These are phyloP conservation scores for Graphilbum ipis-grandicollis DNA, from an alignment of 2,329 filamentous ascomycete species.

Conservation along the genomic window DNA sequence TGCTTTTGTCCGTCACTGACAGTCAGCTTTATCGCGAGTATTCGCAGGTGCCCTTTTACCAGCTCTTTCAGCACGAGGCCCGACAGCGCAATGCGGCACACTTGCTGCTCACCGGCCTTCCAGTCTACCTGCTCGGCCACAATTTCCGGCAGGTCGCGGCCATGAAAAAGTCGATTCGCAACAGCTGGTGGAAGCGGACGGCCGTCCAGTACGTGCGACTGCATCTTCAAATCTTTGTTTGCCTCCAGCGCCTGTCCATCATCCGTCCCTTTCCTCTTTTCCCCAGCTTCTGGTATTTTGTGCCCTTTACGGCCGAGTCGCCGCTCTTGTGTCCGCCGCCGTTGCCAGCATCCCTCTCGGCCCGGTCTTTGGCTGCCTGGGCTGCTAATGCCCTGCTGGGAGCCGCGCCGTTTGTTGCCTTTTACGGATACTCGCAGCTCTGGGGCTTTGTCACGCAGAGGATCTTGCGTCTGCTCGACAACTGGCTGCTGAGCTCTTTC, in stretches of 20 bases:
- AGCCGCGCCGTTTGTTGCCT: constrained; percentile 28
- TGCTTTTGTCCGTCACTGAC: neutral
- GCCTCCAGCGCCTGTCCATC: constrained; percentile 33
- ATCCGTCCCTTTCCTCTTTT: constrained; percentile 22
- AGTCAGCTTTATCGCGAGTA: constrained; percentile 32
- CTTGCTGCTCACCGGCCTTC: constrained; percentile 18
- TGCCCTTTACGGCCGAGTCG: constrained; percentile 31
- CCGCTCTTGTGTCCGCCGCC: constrained; percentile 33
- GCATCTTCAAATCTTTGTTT: constrained; percentile 34
- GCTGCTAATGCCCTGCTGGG: constrained; percentile 22
- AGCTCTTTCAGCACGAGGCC: constrained; percentile 21
- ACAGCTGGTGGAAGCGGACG: constrained; percentile 9
- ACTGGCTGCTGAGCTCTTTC: constrained; percentile 15
- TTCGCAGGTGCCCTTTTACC: constrained; percentile 29
- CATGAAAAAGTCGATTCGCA: constrained; percentile 7
- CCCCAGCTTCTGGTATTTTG: constrained; percentile 30
- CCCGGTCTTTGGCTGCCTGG: constrained; percentile 25
- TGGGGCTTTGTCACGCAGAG: constrained; percentile 18
- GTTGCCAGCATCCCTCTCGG: constrained; percentile 19
- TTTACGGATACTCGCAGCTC: constrained; percentile 23
- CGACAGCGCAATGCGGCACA: constrained; percentile 12
- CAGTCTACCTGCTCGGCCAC: constrained; percentile 19
- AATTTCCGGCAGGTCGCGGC: constrained; percentile 14
- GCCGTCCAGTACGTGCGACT: constrained; percentile 20
- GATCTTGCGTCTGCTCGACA: constrained; percentile 22